phyloP scores from a whole-genome alignment of 768 basidiomycete species.

The Hygrocybe punicea region DNA sequence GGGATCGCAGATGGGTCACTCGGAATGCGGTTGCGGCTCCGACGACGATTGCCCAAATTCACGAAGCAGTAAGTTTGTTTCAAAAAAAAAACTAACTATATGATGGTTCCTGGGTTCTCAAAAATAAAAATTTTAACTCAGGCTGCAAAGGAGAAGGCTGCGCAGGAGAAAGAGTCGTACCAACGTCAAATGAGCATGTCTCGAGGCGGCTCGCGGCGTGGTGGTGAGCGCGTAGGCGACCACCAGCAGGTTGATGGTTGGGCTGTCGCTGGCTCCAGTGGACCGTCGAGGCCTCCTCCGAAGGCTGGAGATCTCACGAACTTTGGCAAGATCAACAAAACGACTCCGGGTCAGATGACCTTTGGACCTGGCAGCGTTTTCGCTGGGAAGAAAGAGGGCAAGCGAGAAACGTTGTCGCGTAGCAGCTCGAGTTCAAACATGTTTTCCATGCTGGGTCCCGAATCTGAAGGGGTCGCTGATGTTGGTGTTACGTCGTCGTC shows the following conservation, averaged over 20 bases:
- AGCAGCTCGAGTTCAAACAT: slow-evolving; percentile 80
- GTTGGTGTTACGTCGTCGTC: slow-evolving; percentile 33
- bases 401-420: slow-evolving; percentile 74
- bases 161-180: slow-evolving; percentile 55
- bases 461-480: slow-evolving; percentile 54
- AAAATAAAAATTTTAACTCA: too few relatives aligned
- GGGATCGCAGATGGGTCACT: slow-evolving; percentile 75
- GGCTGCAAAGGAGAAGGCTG: slow-evolving; percentile 81
- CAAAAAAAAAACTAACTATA: too few relatives aligned
- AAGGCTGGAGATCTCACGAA: slow-evolving; percentile 84
- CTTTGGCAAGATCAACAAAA: slow-evolving; percentile 81
- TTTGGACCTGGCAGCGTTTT: slow-evolving; percentile 89
- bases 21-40: slow-evolving; percentile 75
- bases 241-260: slow-evolving; percentile 74
- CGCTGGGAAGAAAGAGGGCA: slow-evolving; percentile 59
- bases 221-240: slow-evolving; percentile 58
- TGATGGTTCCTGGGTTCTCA: too few relatives aligned
- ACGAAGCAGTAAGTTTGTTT: slow-evolving; percentile 64
- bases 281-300: slow-evolving; percentile 53
- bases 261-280: slow-evolving; percentile 61
- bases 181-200: slow-evolving; percentile 75
- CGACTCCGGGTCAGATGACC: slow-evolving; percentile 49
- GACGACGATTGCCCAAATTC: slow-evolving; percentile 83
- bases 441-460: slow-evolving; percentile 80
- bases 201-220: slow-evolving; percentile 86